Evolutionary conservation across 148 eudicot species (phyloP).

Genomic region (Cornus florida): DNA sequence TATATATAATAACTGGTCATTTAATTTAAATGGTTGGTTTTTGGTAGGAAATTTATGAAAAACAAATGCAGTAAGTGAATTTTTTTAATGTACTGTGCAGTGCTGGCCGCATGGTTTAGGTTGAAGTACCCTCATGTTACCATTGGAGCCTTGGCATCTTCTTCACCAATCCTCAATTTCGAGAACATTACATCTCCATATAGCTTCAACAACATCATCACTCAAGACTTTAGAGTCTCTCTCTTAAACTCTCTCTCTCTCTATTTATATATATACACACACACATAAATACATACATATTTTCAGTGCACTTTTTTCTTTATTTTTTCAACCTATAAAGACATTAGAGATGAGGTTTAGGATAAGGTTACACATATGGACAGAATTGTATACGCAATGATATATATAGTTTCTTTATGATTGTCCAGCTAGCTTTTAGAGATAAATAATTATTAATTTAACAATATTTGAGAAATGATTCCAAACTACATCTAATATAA

Average conservation of each 20-base stretch:
- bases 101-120: constrained; percentile 96
- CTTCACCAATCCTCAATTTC: constrained; percentile 83
- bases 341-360: constrained; percentile 4
- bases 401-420: not conserved
- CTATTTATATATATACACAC: not conserved
- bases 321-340: not conserved
- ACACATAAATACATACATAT: not conserved
- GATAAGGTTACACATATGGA: constrained; percentile 5
- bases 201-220: constrained; percentile 61
- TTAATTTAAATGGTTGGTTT: not conserved
- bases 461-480: not conserved
- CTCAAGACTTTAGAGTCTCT: constrained; percentile 72
- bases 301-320: too few species aligned
- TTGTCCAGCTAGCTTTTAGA: not conserved
- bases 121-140: constrained; percentile 88
- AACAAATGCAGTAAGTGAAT: not conserved
- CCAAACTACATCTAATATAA: not conserved
- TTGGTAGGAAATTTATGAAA: not conserved
- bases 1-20: too few species aligned
- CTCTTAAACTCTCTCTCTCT: constrained; percentile 13
- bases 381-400: not conserved
- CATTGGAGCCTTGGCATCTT: constrained; percentile 89
- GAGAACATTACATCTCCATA: constrained; percentile 71
- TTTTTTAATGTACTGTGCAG: constrained; percentile 33
- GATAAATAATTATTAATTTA: not conserved